Evolutionary conservation across 1,139 yeast species (phyloP).

Genomic region (Taphrina communis): DNA sequence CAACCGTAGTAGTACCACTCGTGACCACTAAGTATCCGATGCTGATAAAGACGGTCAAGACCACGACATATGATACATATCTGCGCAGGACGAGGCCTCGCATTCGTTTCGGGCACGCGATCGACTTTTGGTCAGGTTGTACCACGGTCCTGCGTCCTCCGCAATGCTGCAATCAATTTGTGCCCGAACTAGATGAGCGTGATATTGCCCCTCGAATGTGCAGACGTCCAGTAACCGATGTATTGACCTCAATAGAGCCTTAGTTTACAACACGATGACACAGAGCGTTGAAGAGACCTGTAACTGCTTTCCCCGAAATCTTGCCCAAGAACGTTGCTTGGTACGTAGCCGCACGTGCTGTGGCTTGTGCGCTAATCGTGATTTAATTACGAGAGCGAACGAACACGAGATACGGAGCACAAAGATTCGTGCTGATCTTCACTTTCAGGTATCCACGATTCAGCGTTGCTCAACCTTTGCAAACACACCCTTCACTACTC

Average conservation of each 20-base stretch:
- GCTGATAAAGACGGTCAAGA: neutral
- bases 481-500: neutral
- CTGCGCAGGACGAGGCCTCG: slow-evolving; percentile 17
- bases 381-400: neutral
- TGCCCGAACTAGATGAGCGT: too few species aligned
- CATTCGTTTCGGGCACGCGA: slow-evolving; percentile 12
- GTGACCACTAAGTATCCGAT: slow-evolving; percentile 4
- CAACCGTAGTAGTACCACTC: neutral
- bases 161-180: too few species aligned
- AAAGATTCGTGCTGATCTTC: neutral
- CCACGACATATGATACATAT: slow-evolving; percentile 4
- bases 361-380: neutral
- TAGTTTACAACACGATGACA: too few species aligned
- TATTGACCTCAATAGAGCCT: too few species aligned
- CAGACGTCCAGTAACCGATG: too few species aligned
- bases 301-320: too few species aligned
- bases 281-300: too few species aligned
- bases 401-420: neutral
- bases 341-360: slow-evolving; percentile 1
- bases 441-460: neutral
- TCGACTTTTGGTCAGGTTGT: neutral
- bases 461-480: neutral
- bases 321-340: too few species aligned
- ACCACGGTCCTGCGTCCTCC: too few species aligned
- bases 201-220: too few species aligned